These are phyloP conservation scores for Stevia rebaudiana DNA, from an alignment of 140 eudicot genomes.

Conservation along the genomic window DNA sequence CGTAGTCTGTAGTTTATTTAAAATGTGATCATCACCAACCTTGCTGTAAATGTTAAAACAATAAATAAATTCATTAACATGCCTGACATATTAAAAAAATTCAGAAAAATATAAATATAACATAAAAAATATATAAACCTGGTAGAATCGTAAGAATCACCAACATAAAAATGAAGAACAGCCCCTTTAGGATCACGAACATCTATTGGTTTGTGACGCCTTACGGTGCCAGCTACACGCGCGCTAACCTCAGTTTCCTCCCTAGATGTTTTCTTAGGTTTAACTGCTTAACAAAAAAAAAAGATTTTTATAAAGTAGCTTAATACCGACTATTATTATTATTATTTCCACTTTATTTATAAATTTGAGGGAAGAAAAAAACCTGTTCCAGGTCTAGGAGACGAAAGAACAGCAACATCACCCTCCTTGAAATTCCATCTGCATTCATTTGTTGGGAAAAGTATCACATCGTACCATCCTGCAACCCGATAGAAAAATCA, in stretches of 20 bases:
- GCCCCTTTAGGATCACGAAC: conserved; percentile 82
- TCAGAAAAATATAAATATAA: background rate
- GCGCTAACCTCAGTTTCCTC: conserved; percentile 73
- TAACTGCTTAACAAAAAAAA: conserved; percentile 38
- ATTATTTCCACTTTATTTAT: too few relatives aligned
- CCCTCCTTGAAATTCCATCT: conserved; percentile 95
- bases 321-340: too few relatives aligned
- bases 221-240: conserved; percentile 90
- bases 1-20: conserved; percentile 64
- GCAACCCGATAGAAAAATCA: conserved; percentile 5
- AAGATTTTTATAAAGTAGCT: background rate
- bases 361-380: background rate
- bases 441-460: conserved; percentile 59
- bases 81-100: background rate
- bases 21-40: conserved; percentile 62
- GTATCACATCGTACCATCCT: conserved; percentile 91
- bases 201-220: conserved; percentile 82
- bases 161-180: conserved; percentile 83
- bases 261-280: conserved; percentile 46
- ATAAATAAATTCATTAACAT: background rate
- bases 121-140: conserved; percentile 40
- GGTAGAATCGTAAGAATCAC: conserved; percentile 71
- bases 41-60: conserved; percentile 36
- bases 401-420: conserved; percentile 92
- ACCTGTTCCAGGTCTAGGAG: conserved; percentile 87